A percentile compares a stretch with the other conserved stretches of the same genome.
phyloP scores from a whole-genome alignment of 2,329 filamentous ascomycete genomes.

The Monilinia fructicola region DNA sequence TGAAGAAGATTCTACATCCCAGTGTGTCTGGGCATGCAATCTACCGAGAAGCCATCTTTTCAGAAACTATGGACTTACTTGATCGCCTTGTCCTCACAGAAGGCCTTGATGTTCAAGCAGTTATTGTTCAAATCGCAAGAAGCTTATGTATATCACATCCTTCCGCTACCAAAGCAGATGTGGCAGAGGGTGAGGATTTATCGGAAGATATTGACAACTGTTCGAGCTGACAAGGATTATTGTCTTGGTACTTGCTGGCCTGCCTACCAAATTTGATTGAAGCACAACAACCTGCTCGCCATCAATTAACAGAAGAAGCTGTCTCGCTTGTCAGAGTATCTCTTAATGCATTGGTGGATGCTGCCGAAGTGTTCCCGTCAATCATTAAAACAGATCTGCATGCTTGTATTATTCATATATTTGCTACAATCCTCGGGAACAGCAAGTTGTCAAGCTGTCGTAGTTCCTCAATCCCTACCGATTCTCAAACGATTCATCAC shows the following conservation, averaged over 20 bases:
- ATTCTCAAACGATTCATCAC: constrained; percentile 89
- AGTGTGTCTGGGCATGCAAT: constrained; percentile 95
- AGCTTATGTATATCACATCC: constrained; percentile 89
- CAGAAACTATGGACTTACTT: constrained; percentile 93
- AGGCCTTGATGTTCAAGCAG: constrained; percentile 79
- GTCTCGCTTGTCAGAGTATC: constrained; percentile 76
- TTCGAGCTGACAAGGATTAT: constrained; percentile 97
- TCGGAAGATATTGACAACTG: constrained; percentile 94
- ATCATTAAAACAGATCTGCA: constrained; percentile 97
- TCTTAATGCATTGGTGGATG: constrained; percentile 86
- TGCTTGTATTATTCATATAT: constrained; percentile 95
- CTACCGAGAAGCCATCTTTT: constrained; percentile 92
- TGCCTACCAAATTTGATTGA: constrained; percentile 80
- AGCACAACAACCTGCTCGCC: constrained; percentile 58
- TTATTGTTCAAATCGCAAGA: constrained; percentile 91
- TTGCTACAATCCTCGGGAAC: constrained; percentile 90
- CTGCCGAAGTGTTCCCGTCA: constrained; percentile 90
- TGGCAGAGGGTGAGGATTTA: constrained; percentile 71
- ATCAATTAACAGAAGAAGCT: constrained; percentile 84
- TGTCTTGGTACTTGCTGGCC: constrained; percentile 82
- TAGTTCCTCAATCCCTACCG: constrained; percentile 85
- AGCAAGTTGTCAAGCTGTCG: constrained; percentile 79
- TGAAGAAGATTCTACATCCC: constrained; percentile 93
- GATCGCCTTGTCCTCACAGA: constrained; percentile 92
- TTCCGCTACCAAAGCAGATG: constrained; percentile 70